phyloP scores from a whole-genome alignment of 768 basidiomycete genomes.

The Boletus rufocinnamomeus region DNA sequence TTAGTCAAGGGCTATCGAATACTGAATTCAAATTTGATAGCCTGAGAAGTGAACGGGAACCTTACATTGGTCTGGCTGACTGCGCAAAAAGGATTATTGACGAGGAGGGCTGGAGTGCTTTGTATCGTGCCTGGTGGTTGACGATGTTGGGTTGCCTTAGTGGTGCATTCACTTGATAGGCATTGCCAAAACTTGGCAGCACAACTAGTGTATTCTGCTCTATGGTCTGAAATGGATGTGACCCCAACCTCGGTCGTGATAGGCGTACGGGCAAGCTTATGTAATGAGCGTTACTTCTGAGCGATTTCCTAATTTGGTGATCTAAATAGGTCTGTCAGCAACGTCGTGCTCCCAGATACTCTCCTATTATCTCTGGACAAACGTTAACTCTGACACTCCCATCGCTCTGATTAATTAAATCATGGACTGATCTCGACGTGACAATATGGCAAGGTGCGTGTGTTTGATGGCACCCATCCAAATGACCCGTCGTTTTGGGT shows the following conservation, averaged over 20 bases:
- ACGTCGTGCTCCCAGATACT: no score
- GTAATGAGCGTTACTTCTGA: no score
- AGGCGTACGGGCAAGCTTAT: no score
- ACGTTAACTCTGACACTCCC: no score
- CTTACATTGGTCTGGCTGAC: constrained; percentile 73
- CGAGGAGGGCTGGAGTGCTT: constrained; percentile 73
- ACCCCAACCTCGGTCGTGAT: not conserved
- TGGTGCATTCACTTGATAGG: constrained; percentile 45
- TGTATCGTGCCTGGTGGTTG: constrained; percentile 88
- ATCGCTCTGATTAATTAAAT: no score
- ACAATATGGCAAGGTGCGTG: not conserved
- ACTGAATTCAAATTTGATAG: constrained; percentile 37
- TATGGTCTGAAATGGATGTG: constrained; percentile 3
- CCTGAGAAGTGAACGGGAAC: constrained; percentile 74
- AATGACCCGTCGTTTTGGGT: not conserved
- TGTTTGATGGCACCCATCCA: not conserved
- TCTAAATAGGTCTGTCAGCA: no score
- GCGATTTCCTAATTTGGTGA: no score
- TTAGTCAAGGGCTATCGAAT: not conserved
- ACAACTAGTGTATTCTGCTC: not conserved
- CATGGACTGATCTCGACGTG: no score
- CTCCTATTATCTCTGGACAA: no score
- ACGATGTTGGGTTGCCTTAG: constrained; percentile 63
- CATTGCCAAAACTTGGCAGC: not conserved
- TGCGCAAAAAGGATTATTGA: constrained; percentile 74